Base-by-base conservation (phyloP, 768 basidiomycete species). In the Tylopilus rubrobrunneus region DNA sequence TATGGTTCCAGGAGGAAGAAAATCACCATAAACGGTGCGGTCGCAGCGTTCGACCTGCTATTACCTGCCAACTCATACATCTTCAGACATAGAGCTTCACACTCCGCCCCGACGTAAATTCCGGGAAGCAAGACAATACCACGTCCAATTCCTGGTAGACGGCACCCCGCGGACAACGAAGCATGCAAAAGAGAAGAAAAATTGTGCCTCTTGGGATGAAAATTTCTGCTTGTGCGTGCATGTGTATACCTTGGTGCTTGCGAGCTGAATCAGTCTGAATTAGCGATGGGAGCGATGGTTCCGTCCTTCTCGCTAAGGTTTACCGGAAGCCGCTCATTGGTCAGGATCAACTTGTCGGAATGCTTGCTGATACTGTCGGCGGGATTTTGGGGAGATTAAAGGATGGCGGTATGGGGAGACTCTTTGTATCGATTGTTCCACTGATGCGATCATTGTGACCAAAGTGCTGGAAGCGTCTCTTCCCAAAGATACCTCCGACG, bases 401-500 rank as follows among this genome's bases (percentile, higher is more conserved):
- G 10, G 21, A 57, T 47, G 52, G 62, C 7, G 62, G 62, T 62
- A 48, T 23, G 61, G 27, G 15, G 12, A 4, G 1, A 1, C 7
- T 31, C 31, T 19, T 19, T 34, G 2, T 21, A 19, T 37, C 11
- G 6, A 33, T 10, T 28, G 4, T 21, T 52, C 41, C 28, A 15
- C 52, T 53, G 25, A 56, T 14, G 9, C 25, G 11, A 46, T 25
- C 14, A 15, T 11, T 5, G 2, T 14, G n/a, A 19, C 43, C 4
- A 31, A 39, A 63, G 62, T 64, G 33, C 48, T 63, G 12, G 59
- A 63, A 37, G 48, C 43, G 10, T 11, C 44, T 46, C 59, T 64
- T 45, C 34, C 27, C 7, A 44, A 31, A 23, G 8, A 49, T 29
- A 27, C 37, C 3, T 4, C 47, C n/a, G 25, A 51, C 11, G 49